Conservation (phyloP, 768 basidiomycete genomes). For the Russula brevipes region DNA sequence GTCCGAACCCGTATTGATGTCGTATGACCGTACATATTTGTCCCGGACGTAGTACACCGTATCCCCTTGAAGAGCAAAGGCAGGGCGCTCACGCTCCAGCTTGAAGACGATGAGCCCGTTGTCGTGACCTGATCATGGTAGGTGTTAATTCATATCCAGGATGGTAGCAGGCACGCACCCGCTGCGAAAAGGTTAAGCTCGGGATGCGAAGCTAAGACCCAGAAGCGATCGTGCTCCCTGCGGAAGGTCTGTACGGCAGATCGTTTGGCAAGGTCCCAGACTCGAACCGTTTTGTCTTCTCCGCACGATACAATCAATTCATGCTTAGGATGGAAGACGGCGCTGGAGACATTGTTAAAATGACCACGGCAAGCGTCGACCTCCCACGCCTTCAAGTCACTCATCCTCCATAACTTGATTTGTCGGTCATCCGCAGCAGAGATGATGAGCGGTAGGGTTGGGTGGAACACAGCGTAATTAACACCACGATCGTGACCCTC, state of each 20-base stretch:
- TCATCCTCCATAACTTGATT: slow-evolving; percentile 99
- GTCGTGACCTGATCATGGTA: slow-evolving; percentile 64
- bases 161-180: slow-evolving; percentile 41
- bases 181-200: slow-evolving; percentile 98
- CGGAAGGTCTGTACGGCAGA: slow-evolving; percentile 97
- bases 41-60: slow-evolving; percentile 94
- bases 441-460: slow-evolving; percentile 91
- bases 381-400: slow-evolving; percentile 99
- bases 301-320: slow-evolving; percentile 96
- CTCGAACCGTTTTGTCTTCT: slow-evolving; percentile 98
- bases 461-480: slow-evolving; percentile 97
- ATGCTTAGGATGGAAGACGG: slow-evolving; percentile 96
- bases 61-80: slow-evolving; percentile 89
- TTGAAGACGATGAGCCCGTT: slow-evolving; percentile 99
- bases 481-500: slow-evolving; percentile 96
- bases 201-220: slow-evolving; percentile 94
- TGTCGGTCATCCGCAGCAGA: slow-evolving; percentile 96
- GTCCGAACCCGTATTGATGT: slow-evolving; percentile 87
- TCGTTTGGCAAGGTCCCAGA: slow-evolving; percentile 95
- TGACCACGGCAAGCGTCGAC: slow-evolving; percentile 97
- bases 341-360: slow-evolving; percentile 95
- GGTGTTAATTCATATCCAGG: background rate
- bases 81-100: slow-evolving; percentile 95
- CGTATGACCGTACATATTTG: slow-evolving; percentile 95
- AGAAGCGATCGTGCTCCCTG: slow-evolving; percentile 95